phyloP scores from a whole-genome alignment of 352 stramenopile genomes.

The Globisporangium camurandrum region DNA sequence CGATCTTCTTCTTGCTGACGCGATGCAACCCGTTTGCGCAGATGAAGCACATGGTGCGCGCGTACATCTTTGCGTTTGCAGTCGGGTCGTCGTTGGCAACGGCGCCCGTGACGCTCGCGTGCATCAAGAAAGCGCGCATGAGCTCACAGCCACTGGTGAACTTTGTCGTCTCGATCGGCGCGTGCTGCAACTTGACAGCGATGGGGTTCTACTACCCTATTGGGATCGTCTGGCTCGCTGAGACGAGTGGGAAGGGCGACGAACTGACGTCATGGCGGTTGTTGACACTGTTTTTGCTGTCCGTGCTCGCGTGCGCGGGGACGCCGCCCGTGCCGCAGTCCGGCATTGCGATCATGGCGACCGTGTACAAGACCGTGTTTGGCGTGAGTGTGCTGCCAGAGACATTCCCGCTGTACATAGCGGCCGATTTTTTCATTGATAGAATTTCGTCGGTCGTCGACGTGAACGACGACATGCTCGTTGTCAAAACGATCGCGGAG shows the following conservation, averaged over 20 bases:
- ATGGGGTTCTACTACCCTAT: constrained; percentile 60
- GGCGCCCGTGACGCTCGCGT: constrained; percentile 53
- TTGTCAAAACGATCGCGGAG: too few relatives aligned
- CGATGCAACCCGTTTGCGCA: constrained; percentile 59
- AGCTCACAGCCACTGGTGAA: constrained; percentile 68
- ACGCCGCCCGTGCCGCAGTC: constrained; percentile 46
- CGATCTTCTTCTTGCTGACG: constrained; percentile 56
- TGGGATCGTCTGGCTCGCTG: constrained; percentile 46
- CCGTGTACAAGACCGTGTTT: constrained; percentile 60
- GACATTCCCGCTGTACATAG: constrained; percentile 49
- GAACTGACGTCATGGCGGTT: constrained; percentile 29
- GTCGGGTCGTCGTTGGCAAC: constrained; percentile 64
- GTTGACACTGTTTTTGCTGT: constrained; percentile 46
- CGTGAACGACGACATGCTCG: constrained; percentile 52
- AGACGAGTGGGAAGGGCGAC: constrained; percentile 44
- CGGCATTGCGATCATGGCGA: constrained; percentile 44
- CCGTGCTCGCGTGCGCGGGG: constrained; percentile 36
- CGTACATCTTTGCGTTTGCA: constrained; percentile 63
- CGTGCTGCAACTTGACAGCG: constrained; percentile 47
- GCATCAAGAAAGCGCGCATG: constrained; percentile 46
- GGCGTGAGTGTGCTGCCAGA: constrained; percentile 31
- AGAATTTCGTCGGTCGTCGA: constrained; percentile 59
- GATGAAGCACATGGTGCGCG: constrained; percentile 55
- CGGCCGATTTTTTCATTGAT: constrained; percentile 60
- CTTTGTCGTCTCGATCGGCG: constrained; percentile 65